Base-by-base conservation (phyloP, 2,329 filamentous ascomycete species). In the Emergomyces pasteurianus region DNA sequence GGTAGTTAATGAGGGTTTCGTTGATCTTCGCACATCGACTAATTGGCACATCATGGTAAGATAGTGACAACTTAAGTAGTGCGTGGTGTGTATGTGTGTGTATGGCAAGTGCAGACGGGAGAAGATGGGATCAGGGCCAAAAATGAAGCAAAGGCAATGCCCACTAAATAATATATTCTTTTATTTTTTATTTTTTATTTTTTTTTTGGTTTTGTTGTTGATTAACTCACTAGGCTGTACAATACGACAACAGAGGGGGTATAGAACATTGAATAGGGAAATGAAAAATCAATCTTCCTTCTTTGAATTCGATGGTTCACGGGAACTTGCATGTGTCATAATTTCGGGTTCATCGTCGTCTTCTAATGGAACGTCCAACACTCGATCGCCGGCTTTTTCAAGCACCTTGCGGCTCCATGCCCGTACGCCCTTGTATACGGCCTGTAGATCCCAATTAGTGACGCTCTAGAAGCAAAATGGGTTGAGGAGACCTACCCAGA, bases 21-120 rank as follows among this genome's bases (percentile, higher is more conserved):
- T 81, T 68, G 66, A 82, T 96, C 81, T 96, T 81, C 89, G 91
- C 91, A 95, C 88, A 86, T 85, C 89, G 91, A 96, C 91, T 94
- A 86, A 92, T 94, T 86, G 87, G 86, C 89, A 91, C 84, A 84
- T 85, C 86, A 92, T 83, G 88, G 82, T 78, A 83, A 81, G 80
- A 80, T 85, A 83, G 83, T 91, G 90, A 83, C 89, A 95, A 94
- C 91, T 96, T 88, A 96, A 87, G 88, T 89, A 87, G 88, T 92
- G 90, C 90, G 88, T 31, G 36, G 49, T 36, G 23, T 16, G 18
- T 40, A 8, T 23, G 10, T 9, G 10, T 14, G 10, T 47, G 46
- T n/a, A 26, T 28, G 18, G 26, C 8, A 26, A 47, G 21, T 47
- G 12, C 46, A 47, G 21, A 23, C 10, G 43, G 46, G 12, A 0